Evolutionary conservation across 163 green algal species (phyloP), one percentile per base, ranked within the genome.

Genomic region (Chlamydomonas reinhardtii): DNA sequence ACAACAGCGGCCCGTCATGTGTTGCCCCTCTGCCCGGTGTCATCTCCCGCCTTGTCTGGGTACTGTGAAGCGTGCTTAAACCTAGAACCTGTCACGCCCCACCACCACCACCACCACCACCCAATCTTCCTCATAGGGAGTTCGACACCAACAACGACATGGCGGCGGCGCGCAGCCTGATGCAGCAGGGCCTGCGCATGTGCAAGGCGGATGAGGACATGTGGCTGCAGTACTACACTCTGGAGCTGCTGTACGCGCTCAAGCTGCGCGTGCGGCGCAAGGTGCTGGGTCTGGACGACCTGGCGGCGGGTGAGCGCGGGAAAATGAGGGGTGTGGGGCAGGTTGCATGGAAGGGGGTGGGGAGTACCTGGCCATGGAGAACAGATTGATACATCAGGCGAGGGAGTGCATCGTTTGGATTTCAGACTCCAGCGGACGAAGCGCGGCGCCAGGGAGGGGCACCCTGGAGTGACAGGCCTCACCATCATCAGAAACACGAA

Each of bases 141-240:
- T 98, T 99, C 92, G 96, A 98, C 83, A 65, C 87, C 84, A 96
- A 97, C 84, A 73, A 84, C 78, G 97, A 99, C 88, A 93, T 94
- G 16, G 76, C 64, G 27, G 94, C 96, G 17, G 97, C 97, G 4
- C 93, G 97, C 19, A 83, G 93, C 25, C 94, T 99, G 59, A 98
- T 99, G 97, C 97, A 99, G 94, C 94, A 95, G 39, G 97, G 97
- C 29, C 90, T 99, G 82, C 93, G 96, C 83, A 95, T 96, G 85
- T 98, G 95, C 91, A 89, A 85, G 29, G 83, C 87, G 35, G 87
- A 90, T 20, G 74, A 90, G 61, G 79, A 81, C 64, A 93, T 99
- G 43, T 99, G 97, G 97, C 78, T 94, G 9, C 95, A 98, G 86
- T 99, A 98, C 90, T 96, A 99, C 73, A 87, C 93, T 1, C 92